Conservation (phyloP, 2,329 filamentous ascomycete species). For the Trichoderma polysporum region DNA sequence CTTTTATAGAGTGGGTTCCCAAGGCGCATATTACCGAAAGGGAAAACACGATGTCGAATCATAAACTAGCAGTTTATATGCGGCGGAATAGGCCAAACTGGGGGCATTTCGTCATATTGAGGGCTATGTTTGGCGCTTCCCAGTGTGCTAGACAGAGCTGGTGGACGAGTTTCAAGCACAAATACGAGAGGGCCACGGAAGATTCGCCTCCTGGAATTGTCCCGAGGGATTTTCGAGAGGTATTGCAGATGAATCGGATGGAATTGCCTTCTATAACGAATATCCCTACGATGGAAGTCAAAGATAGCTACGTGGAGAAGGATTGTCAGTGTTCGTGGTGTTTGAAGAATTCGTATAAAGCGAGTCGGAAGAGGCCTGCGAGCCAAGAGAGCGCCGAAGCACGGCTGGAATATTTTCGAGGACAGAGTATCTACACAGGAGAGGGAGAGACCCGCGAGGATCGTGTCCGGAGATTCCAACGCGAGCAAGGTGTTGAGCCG, state of each 20-base stretch:
- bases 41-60: background rate
- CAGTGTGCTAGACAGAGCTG: conserved; percentile 7
- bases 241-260: conserved; percentile 2
- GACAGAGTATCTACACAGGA: background rate
- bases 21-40: background rate
- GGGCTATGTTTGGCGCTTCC: conserved; percentile 15
- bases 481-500: conserved; percentile 9
- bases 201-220: conserved; percentile 10
- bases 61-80: background rate
- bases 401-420: background rate
- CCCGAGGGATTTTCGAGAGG: background rate
- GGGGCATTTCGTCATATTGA: conserved; percentile 15
- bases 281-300: conserved; percentile 7
- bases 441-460: background rate
- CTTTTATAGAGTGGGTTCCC: conserved; percentile 1
- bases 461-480: background rate
- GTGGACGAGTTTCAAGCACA: background rate
- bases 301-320: background rate
- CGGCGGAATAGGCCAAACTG: background rate
- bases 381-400: background rate
- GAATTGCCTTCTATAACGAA: background rate
- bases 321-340: conserved; percentile 1
- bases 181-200: background rate
- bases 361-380: background rate
- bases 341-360: background rate